Evolutionary conservation across 805 yeast species (phyloP).

Genomic region (Myxozyma kluyveri): DNA sequence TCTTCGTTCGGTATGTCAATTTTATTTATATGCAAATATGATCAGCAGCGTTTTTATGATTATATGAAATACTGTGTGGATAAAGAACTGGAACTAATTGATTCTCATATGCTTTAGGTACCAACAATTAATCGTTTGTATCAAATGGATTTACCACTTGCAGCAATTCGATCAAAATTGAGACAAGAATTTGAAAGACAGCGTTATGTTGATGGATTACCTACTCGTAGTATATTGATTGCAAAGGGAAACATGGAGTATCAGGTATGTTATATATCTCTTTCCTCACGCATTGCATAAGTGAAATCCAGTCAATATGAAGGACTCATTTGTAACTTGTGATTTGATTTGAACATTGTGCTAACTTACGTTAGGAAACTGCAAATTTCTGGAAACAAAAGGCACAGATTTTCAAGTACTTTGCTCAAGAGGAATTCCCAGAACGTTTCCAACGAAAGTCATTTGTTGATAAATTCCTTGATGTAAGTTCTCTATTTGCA

Average conservation of each 20-base stretch:
- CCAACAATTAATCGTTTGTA: constrained; percentile 61
- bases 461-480: constrained; percentile 71
- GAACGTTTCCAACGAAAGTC: constrained; percentile 54
- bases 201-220: constrained; percentile 66
- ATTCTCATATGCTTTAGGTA: constrained; percentile 38
- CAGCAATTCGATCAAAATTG: constrained; percentile 74
- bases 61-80: not conserved
- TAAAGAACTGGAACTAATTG: not conserved
- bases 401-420: constrained; percentile 78
- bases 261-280: constrained; percentile 42
- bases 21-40: not conserved
- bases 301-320: no score
- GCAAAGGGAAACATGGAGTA: constrained; percentile 89
- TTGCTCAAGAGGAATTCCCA: constrained; percentile 62
- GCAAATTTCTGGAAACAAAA: constrained; percentile 88
- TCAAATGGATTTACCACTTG: constrained; percentile 73
- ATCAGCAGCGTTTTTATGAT: not conserved
- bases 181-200: constrained; percentile 89
- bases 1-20: constrained; percentile 49
- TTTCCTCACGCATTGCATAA: not conserved
- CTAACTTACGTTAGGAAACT: no score
- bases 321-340: no score
- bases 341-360: no score
- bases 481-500: constrained; percentile 52
- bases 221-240: constrained; percentile 63